A percentile compares a stretch with the other conserved stretches of the same genome.
Conservation (phyloP, 768 basidiomycete genomes). For the Lentinula sp. region DNA sequence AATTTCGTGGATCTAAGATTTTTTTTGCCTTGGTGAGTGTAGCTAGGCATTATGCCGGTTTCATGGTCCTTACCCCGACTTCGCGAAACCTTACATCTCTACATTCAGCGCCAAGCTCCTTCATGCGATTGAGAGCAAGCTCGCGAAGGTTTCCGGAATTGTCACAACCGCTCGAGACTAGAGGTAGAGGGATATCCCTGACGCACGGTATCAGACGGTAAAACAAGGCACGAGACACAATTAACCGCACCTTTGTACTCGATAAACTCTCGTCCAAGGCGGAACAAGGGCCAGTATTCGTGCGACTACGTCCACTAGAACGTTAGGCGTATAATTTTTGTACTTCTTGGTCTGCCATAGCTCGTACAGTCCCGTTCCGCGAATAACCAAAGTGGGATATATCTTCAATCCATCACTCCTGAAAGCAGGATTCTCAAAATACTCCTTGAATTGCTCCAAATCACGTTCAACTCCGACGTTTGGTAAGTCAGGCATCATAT, state of each 20-base stretch:
- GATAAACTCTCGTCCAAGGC: slow-evolving; percentile 97
- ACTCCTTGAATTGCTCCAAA: slow-evolving; percentile 98
- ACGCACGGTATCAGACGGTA: slow-evolving; percentile 1
- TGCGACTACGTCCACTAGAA: slow-evolving; percentile 95
- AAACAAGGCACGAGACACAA: slow-evolving; percentile 2
- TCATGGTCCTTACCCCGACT: slow-evolving; percentile 71
- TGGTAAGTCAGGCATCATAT: slow-evolving; percentile 99
- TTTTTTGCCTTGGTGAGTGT: not conserved
- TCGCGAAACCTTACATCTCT: slow-evolving; percentile 96
- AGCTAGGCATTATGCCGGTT: not conserved
- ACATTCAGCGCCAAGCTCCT: slow-evolving; percentile 97
- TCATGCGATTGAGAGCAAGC: slow-evolving; percentile 94
- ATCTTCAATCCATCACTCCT: slow-evolving; percentile 96
- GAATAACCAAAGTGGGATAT: slow-evolving; percentile 96
- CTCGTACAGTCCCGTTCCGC: slow-evolving; percentile 94
- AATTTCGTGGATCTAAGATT: slow-evolving; percentile 86
- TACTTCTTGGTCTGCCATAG: slow-evolving; percentile 96
- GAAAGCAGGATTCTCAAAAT: slow-evolving; percentile 98
- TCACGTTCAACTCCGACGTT: slow-evolving; percentile 98
- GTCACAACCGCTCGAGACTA: slow-evolving; percentile 96
- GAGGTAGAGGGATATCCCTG: slow-evolving; percentile 94
- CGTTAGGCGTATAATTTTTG: slow-evolving; percentile 99
- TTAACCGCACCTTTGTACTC: slow-evolving; percentile 75
- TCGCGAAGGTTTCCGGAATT: slow-evolving; percentile 97
- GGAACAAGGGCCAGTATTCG: slow-evolving; percentile 94